Evolutionary conservation across 2,329 filamentous ascomycete genomes (phyloP).

Genomic region (Aspergillus brunneoviolaceus): DNA sequence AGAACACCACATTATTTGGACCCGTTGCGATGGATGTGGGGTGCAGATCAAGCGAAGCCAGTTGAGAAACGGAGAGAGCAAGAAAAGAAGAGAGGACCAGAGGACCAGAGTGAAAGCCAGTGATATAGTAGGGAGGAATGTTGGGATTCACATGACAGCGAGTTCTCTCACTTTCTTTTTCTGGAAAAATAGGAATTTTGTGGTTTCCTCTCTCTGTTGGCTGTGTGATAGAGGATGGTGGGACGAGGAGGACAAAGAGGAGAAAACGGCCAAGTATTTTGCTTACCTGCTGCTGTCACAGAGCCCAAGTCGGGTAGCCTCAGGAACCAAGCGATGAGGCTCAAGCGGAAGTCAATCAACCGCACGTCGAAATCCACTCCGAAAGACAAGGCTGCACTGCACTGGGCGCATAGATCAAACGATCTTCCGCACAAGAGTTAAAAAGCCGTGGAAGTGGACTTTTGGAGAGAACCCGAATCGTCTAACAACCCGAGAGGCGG

Average conservation of each 20-base stretch:
- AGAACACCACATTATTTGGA: neutral
- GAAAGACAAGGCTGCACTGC: neutral
- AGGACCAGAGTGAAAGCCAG: neutral
- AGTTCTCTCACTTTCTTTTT: neutral
- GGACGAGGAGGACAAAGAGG: neutral
- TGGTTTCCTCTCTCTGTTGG: neutral
- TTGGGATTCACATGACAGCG: neutral
- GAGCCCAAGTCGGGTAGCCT: constrained; percentile 1
- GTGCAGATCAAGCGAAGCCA: neutral
- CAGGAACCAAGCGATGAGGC: constrained; percentile 7
- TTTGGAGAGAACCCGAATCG: neutral
- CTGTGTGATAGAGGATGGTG: neutral
- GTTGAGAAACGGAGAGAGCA: neutral
- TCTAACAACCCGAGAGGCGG: neutral
- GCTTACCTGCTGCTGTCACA: constrained; percentile 8
- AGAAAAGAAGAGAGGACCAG: neutral
- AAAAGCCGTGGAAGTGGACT: neutral
- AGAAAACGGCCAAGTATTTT: neutral
- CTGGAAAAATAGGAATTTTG: neutral
- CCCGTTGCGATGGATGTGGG: neutral
- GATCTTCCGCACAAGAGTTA: neutral
- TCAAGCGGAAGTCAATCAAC: constrained; percentile 2
- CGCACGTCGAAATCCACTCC: constrained; percentile 3
- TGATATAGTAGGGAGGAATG: neutral
- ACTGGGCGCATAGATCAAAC: constrained; percentile 7